Evolutionary conservation across 768 basidiomycete species (phyloP), one percentile per base, ranked within the genome.

Genomic region (Lentinula guzmanii): DNA sequence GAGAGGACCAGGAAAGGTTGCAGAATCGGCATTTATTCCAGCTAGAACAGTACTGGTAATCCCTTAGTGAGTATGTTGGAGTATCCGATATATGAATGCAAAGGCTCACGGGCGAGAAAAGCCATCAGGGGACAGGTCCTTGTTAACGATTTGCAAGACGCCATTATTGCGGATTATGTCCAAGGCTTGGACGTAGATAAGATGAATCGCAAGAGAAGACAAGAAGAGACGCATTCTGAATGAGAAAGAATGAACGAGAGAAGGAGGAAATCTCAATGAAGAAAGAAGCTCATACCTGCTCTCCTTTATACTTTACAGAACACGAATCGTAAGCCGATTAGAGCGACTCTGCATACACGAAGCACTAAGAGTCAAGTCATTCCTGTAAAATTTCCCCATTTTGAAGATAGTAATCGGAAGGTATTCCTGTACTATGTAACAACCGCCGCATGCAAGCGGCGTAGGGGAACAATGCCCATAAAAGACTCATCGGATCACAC

Each of bases 1-100:
- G 21, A 63, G 58, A 7, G 62, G 62, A 6, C 62, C 62, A 45
- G 62, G 57, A 31, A 60, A 52, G 18, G 8, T 54, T 6, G 51
- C 62, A 10, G 51, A 42, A 31, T 34, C 18, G 13, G 43, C 15
- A n/a, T 15, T 51, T 16, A 33, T 24, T 11, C 62, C 56, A 50
- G 55, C 62, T 28, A 58, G 24, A 37, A 62, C 62, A 31, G 62
- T 58, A 7, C 62, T 62, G 37, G 28, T 28, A 28, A 28, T 28
- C 28, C 28, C 0, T 28, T 28, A 28, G 3, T 28, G 3, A 28
- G 28, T 28, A 28, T 28, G 0, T 28, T n/a, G 11, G 7, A 31
- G 42, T 9, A 31, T 6, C 15, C 28, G 1, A 28, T 28, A 28
- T 8, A 2, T 31, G 10, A 7, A 41, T 21, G 3, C 15, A 51